phyloP scores from a whole-genome alignment of 1,139 yeast genomes.

The Blastobotrys proliferans region DNA sequence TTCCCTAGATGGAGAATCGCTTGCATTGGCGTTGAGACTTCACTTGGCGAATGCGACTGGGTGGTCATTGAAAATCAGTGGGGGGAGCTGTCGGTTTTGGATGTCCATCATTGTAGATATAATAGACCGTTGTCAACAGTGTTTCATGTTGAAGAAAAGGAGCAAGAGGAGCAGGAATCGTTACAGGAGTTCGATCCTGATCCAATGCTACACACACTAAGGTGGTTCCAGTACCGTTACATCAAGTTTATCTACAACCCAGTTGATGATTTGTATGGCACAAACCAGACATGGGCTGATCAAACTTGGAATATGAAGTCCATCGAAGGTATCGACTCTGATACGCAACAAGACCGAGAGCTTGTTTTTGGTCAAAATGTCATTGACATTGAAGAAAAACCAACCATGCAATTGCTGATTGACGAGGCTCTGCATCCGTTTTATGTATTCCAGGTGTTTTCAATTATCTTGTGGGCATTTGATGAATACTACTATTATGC shows the following conservation, averaged over 20 bases:
- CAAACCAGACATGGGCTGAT: conserved; percentile 87
- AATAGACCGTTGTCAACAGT: conserved; percentile 69
- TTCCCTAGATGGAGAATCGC: conserved; percentile 69
- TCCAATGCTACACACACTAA: conserved; percentile 66
- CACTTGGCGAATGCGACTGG: conserved; percentile 86
- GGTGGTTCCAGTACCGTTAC: conserved; percentile 76
- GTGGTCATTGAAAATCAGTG: conserved; percentile 89
- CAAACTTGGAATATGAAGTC: conserved; percentile 61
- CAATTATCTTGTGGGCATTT: conserved; percentile 84
- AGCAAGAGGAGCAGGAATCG: conserved; percentile 19
- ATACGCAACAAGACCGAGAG: conserved; percentile 61
- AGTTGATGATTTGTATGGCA: conserved; percentile 73
- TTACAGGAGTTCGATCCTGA: conserved; percentile 41
- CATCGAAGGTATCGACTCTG: conserved; percentile 59
- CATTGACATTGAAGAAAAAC: conserved; percentile 72
- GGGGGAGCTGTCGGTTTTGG: conserved; percentile 70
- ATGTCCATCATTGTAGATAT: conserved; percentile 56
- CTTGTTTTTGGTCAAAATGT: conserved; percentile 74
- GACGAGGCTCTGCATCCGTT: conserved; percentile 95
- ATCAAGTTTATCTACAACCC: conserved; percentile 82
- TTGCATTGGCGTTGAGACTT: conserved; percentile 59
- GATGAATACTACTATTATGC: conserved; percentile 95
- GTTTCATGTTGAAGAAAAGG: conserved; percentile 35
- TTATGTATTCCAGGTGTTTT: conserved; percentile 88
- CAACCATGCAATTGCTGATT: conserved; percentile 58